Base-by-base conservation (phyloP, 768 basidiomycete species). In the Cystofilobasidium capitatum region DNA sequence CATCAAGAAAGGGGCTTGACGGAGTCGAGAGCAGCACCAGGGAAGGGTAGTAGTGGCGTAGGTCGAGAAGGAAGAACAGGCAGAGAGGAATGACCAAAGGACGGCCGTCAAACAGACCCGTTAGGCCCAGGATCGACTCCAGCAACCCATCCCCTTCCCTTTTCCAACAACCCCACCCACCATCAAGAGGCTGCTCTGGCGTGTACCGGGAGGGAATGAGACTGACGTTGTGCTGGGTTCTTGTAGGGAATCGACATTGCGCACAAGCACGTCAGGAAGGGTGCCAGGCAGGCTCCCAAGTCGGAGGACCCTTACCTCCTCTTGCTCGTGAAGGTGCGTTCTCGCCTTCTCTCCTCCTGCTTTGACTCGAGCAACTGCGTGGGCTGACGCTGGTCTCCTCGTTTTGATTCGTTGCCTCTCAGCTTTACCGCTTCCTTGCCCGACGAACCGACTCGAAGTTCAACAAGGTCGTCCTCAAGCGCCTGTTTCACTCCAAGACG, bases 231-330 rank as follows among this genome's bases (percentile, higher is more conserved):
- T 51, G 26, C 49, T 33, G 33, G n/a, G 12, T 5, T 5, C 20
- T 29, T 36, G 13, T 77, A 90, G 92, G 92, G 91, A 87, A 94
- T 96, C 80, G 92, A 96, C 81, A 85, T 97, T 80, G 83, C 83
- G 79, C 81, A 83, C 80, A 94, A 98, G 84, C 94, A 99, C 86
- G 93, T 96, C 86, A 94, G 89, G 87, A 97, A 96, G 85, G 86
- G 92, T 74, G 81, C 85, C 76, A 86, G 96, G 71, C 88, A 88
- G 73, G 90, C 90, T 71, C 96, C 96, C 78, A 90, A 89, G 83
- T 94, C 91, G 79, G 91, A 97, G 88, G 96, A 99, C 80, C 94
- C 94, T 22, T 98, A 99, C 82, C 85, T 99, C 74, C 86, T 96
- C 75, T 84, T 98, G 75, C 86, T 99, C 71, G 96, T 98, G 80